phyloP scores from a whole-genome alignment of 768 basidiomycete genomes.

The Boletus eberwhitei region DNA sequence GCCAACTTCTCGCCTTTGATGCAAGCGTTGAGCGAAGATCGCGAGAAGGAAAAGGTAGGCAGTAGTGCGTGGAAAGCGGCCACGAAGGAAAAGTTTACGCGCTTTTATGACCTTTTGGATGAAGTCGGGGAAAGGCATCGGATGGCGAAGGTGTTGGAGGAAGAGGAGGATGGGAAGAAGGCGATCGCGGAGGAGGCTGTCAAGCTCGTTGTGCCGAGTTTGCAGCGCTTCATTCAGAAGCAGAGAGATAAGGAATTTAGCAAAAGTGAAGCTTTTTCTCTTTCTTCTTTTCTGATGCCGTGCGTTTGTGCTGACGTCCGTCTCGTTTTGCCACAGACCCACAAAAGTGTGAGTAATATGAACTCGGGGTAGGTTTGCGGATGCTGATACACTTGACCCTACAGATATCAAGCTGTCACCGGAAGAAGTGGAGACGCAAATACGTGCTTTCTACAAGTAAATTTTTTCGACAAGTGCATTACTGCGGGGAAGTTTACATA shows the following conservation, averaged over 20 bases:
- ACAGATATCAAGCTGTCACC: constrained; percentile 76
- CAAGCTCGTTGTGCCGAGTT: constrained; percentile 70
- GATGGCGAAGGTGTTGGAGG: constrained; percentile 64
- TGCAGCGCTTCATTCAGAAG: constrained; percentile 72
- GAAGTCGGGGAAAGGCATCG: constrained; percentile 76
- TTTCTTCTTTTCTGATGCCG: neutral
- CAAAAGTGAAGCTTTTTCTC: constrained; percentile 55
- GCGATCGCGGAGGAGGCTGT: constrained; percentile 70
- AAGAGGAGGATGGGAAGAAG: constrained; percentile 58
- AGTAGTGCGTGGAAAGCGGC: constrained; percentile 47
- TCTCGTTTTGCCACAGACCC: constrained; percentile 37
- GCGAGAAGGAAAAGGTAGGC: constrained; percentile 43
- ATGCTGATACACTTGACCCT: constrained; percentile 15
- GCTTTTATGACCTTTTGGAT: constrained; percentile 78
- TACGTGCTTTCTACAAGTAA: constrained; percentile 57
- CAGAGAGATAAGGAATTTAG: constrained; percentile 81
- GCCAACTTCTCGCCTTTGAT: constrained; percentile 77
- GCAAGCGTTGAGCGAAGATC: constrained; percentile 53
- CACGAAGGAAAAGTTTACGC: constrained; percentile 78
- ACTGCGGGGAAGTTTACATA: neutral
- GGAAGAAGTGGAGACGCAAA: constrained; percentile 70
- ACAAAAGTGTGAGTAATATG: constrained; percentile 44
- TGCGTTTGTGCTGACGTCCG: neutral
- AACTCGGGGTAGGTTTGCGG: neutral
- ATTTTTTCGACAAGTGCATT: neutral